Base-by-base conservation (phyloP, 148 eudicot species). In the Rhododendron simsii region DNA sequence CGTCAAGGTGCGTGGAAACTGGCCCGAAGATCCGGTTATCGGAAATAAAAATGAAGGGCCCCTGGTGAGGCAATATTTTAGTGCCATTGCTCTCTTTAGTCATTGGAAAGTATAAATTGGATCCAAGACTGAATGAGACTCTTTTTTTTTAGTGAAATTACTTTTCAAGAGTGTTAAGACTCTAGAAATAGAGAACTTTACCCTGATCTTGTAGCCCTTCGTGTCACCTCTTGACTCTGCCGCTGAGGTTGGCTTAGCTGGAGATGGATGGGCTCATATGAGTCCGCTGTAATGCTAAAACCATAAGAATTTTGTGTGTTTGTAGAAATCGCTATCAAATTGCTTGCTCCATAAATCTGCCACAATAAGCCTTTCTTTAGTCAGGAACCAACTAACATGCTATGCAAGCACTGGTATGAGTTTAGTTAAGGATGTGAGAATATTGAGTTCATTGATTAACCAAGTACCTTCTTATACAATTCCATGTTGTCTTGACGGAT, bases 331-430 rank as follows among this genome's bases (percentile, higher is more conserved):
- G 78, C 94, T 81, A 81, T 84, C 85, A 65, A 83, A 75, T 86
- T 85, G 84, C 85, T 86, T 63, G 85, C 65, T 69, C 88, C 87
- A 81, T 88, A 92, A 74, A 92, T 88, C 96, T 94, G 92, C 57
- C 26, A 16, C 26, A 55, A 51, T 30, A 37, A 81, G 26, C 20
- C 39, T 44, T 37, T 33, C 51, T 21, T 28, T 10, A 71, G 26
- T 3, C 9, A n/a, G 28, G 18, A 85, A 71, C 15, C n/a, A 86
- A 41, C 35, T 53, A 28, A 55, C 53, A 18, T 69, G 15, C 53
- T 14, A 65, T 47, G 51, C n/a, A 23, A 2, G 74, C 35, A 3
- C 15, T 11, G 28, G 37, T 28, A 55, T 81, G 83, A 81, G 69
- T 30, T 55, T 81, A 3, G 23, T 55, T 28, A 11, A n/a, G 84